Evolutionary conservation across 2,329 filamentous ascomycete genomes (phyloP).

Genomic region (Davidsoniella virescens): DNA sequence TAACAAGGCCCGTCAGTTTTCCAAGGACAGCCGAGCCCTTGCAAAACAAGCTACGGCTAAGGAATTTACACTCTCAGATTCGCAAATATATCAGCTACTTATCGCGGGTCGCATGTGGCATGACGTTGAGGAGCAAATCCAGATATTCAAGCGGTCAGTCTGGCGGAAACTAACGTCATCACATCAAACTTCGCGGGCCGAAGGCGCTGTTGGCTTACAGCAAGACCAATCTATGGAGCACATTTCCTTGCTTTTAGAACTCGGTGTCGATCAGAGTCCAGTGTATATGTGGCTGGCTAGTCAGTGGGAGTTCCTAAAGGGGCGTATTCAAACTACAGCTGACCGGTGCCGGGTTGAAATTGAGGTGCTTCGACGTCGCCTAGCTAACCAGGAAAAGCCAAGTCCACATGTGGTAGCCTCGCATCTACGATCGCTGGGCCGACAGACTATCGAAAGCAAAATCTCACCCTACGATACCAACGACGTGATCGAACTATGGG

Average conservation of each 20-base stretch:
- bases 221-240: constrained; percentile 84
- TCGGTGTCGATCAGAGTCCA: constrained; percentile 89
- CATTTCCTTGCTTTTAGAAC: constrained; percentile 74
- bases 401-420: constrained; percentile 51
- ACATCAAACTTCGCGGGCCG: constrained; percentile 38
- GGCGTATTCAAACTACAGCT: constrained; percentile 62
- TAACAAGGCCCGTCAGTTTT: constrained; percentile 62
- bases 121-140: constrained; percentile 76
- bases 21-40: constrained; percentile 59
- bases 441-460: constrained; percentile 46
- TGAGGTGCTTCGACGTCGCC: constrained; percentile 68
- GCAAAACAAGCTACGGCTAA: constrained; percentile 36
- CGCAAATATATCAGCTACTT: constrained; percentile 71
- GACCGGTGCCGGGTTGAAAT: constrained; percentile 86
- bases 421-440: constrained; percentile 58
- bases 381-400: constrained; percentile 60
- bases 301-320: constrained; percentile 75
- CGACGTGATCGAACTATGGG: constrained; percentile 82
- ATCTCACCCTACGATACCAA: constrained; percentile 55
- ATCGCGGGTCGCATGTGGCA: constrained; percentile 89
- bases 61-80: constrained; percentile 46
- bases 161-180: constrained; percentile 67
- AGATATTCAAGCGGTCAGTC: constrained; percentile 71
- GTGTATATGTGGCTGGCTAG: constrained; percentile 93
- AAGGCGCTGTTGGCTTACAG: constrained; percentile 33